Base-by-base conservation (phyloP, 1,139 yeast genomes). In the Pneumocystis carinii region DNA sequence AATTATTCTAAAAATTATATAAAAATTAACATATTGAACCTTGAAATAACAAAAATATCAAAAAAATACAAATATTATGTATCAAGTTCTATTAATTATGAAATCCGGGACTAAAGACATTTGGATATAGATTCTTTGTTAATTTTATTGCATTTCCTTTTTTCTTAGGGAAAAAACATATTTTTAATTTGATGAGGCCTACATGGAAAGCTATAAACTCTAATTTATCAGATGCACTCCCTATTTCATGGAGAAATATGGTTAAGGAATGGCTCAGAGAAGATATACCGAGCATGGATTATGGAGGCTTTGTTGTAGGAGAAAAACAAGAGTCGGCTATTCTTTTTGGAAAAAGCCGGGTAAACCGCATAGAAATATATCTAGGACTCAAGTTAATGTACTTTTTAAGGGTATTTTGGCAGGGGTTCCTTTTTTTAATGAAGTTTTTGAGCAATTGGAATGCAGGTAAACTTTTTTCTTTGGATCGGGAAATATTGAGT, bases 261-360 rank as follows among this genome's bases (percentile, higher is more conserved):
- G 83, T 90, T 67, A 83, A 90, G 15, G 79, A 77, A 59, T 90
- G 87, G 84, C 77, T 90, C 35, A 77, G 81, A 3, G 97, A 90
- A 71, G 97, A 90, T 71, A 94, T 87, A 4, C 97, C 97, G 1
- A 84, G 95, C 0, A 90, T 90, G 71, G 97, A 90, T 73, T 87
- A 85, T 69, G 97, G 97, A 53, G 97, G 96, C 1, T 89, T 76
- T 71, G 97, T 90, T 0, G 97, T 90, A n/a, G 97, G 97, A 6
- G 79, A 81, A 66, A 84, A 80, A 63, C 71, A 69, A 10, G 87
- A 87, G 71, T 78, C 83, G 1, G 97, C 95, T 1, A 83, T 88
- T 0, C 78, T 90, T 59, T 86, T 82, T 74, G 86, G 94, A 79
- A 90, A 90, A 74, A 86, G 86, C 67, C 75, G 75, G 24, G 55